Percentiles rank a stretch among this genome's conserved stretches.
phyloP scores from a whole-genome alignment of 306 rosid species.

The Hippophae tibetana region DNA sequence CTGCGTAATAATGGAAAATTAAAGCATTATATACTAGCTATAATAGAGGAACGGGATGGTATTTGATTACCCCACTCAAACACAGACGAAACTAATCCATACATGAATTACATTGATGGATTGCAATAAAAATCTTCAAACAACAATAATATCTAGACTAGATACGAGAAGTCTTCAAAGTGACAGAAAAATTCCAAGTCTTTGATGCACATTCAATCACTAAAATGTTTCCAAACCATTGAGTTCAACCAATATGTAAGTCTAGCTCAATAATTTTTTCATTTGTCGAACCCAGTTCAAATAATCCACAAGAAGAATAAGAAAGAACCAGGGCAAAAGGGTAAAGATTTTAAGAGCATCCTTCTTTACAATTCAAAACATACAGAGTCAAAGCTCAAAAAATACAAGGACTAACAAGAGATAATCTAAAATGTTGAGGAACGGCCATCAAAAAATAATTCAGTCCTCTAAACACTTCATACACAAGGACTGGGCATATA shows the following conservation, averaged over 20 bases:
- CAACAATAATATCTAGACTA: not conserved
- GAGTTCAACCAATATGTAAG: too few relatives aligned
- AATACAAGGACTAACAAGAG: too few relatives aligned
- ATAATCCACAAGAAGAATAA: not conserved
- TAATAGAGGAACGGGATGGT: not conserved
- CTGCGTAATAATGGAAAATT: constrained; percentile 31
- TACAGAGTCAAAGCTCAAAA: not conserved
- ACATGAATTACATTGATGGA: not conserved
- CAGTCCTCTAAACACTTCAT: not conserved
- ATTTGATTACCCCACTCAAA: not conserved
- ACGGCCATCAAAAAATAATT: constrained; percentile 3
- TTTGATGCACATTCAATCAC: not conserved
- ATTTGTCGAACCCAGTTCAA: not conserved
- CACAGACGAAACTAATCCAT: constrained; percentile 4
- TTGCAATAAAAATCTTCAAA: not conserved
- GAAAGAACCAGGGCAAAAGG: not conserved
- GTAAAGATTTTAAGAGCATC: not conserved
- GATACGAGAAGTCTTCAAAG: too few relatives aligned
- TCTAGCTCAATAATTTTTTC: not conserved
- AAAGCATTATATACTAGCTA: constrained; percentile 1
- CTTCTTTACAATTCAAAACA: not conserved
- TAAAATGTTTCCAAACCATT: not conserved
- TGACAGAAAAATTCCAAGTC: not conserved
- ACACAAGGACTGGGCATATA: constrained; percentile 20
- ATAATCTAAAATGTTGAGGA: too few relatives aligned